These are phyloP conservation scores for Talinum fruticosum DNA, from an alignment of 148 eudicot species.

Conservation along the genomic window DNA sequence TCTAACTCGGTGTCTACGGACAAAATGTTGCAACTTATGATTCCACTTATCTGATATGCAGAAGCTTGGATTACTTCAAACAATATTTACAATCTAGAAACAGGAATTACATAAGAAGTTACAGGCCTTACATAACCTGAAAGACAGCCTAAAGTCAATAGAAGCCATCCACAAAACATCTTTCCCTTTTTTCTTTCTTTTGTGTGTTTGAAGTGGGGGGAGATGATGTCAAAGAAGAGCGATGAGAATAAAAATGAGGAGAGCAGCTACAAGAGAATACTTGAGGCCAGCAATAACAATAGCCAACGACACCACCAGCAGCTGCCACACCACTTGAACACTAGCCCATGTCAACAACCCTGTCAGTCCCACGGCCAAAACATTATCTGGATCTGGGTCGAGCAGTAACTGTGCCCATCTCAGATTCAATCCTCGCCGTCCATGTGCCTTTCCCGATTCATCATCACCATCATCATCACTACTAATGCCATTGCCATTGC, in stretches of 20 bases:
- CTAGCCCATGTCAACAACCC: slow-evolving; percentile 87
- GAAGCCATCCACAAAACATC: neutral
- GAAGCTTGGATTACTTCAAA: neutral
- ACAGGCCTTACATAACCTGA: neutral
- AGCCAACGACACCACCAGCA: slow-evolving; percentile 59
- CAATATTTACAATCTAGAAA: neutral
- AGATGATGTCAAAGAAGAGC: slow-evolving; percentile 54
- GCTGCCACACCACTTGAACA: slow-evolving; percentile 82
- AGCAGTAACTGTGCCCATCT: slow-evolving; percentile 63
- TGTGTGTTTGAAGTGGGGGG: too few species aligned
- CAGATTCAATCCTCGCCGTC: slow-evolving; percentile 44
- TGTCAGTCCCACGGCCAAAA: slow-evolving; percentile 75
- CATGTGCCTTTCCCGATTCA: slow-evolving; percentile 26
- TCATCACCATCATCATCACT: slow-evolving; percentile 25
- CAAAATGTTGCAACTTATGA: neutral
- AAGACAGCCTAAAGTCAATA: neutral
- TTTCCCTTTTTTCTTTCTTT: too few species aligned
- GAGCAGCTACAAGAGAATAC: slow-evolving; percentile 76
- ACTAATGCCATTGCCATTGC: slow-evolving; percentile 19
- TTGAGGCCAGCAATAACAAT: slow-evolving; percentile 72
- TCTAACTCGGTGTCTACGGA: too few species aligned
- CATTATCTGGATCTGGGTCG: slow-evolving; percentile 78
- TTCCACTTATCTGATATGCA: neutral
- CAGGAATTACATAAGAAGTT: neutral
- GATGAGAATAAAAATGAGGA: slow-evolving; percentile 76